These are phyloP conservation scores for Hypsizygus marmoreus DNA, from an alignment of 768 basidiomycete species.

Conservation along the genomic window DNA sequence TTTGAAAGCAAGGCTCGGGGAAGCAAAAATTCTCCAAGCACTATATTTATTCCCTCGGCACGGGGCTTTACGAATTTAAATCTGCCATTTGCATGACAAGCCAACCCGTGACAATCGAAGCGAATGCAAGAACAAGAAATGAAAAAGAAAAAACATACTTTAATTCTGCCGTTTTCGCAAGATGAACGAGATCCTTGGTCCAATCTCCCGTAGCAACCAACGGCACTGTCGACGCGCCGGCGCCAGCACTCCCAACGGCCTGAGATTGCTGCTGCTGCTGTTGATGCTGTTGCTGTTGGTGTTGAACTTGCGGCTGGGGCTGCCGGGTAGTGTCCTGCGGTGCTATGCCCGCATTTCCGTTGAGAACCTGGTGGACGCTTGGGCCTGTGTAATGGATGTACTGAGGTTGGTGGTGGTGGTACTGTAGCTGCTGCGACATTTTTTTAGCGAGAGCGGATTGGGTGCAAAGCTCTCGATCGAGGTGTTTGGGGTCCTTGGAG, in stretches of 20 bases:
- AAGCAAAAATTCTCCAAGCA: too few species aligned
- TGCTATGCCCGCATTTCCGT: slow-evolving; percentile 21
- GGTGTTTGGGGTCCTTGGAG: slow-evolving; percentile 42
- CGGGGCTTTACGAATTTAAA: too few species aligned
- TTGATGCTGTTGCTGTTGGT: slow-evolving; percentile 21
- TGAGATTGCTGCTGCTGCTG: slow-evolving; percentile 33
- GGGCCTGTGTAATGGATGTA: slow-evolving; percentile 41
- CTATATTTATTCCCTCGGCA: too few species aligned
- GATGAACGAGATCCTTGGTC: slow-evolving; percentile 83
- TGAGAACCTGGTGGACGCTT: slow-evolving; percentile 19
- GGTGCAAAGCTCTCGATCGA: slow-evolving; percentile 29
- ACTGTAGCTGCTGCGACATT: slow-evolving; percentile 48
- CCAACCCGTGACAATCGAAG: too few species aligned
- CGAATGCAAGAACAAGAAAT: too few species aligned
- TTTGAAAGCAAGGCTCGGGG: too few species aligned
- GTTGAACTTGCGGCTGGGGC: slow-evolving; percentile 15
- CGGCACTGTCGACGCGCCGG: slow-evolving; percentile 38
- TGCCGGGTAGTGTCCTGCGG: slow-evolving; percentile 31
- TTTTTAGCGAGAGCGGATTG: slow-evolving; percentile 24
- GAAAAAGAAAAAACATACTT: slow-evolving; percentile 56
- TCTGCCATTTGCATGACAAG: too few species aligned
- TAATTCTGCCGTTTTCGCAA: slow-evolving; percentile 85
- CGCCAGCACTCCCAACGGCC: slow-evolving; percentile 20
- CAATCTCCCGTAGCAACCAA: slow-evolving; percentile 82
- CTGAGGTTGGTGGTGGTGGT: slow-evolving; percentile 30